Evolutionary conservation across 2,329 filamentous ascomycete species (phyloP).

Genomic region (Epichloe aotearoae): DNA sequence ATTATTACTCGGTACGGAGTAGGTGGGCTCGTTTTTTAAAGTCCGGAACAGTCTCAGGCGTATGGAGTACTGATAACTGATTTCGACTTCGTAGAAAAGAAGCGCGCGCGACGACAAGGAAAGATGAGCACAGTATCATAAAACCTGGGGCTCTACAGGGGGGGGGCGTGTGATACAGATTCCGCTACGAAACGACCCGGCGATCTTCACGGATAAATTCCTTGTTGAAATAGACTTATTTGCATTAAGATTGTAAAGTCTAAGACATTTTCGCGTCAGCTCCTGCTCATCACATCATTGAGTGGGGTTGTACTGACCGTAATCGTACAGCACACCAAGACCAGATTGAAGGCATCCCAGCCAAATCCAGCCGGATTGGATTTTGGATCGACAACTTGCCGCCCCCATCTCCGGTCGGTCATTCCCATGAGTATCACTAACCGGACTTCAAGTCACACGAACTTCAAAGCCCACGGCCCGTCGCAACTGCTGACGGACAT

Average conservation of each 20-base stretch:
- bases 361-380: background rate
- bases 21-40: background rate
- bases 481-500: background rate
- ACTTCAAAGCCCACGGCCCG: no score
- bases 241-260: conserved; percentile 9
- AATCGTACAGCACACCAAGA: background rate
- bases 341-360: background rate
- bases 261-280: conserved; percentile 5
- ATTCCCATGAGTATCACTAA: background rate
- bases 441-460: no score
- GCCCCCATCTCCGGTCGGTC: background rate
- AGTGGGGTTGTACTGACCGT: background rate
- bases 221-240: conserved; percentile 9
- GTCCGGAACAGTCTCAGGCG: background rate
- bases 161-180: background rate
- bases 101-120: background rate
- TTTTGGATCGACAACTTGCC: background rate
- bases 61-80: background rate
- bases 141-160: background rate
- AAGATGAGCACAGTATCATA: background rate
- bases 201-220: conserved; percentile 1
- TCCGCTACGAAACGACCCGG: background rate
- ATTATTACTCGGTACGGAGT: no score
- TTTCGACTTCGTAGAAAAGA: background rate
- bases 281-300: background rate